phyloP scores from a whole-genome alignment of 2,329 filamentous ascomycete species.

The Diaporthe amygdali region DNA sequence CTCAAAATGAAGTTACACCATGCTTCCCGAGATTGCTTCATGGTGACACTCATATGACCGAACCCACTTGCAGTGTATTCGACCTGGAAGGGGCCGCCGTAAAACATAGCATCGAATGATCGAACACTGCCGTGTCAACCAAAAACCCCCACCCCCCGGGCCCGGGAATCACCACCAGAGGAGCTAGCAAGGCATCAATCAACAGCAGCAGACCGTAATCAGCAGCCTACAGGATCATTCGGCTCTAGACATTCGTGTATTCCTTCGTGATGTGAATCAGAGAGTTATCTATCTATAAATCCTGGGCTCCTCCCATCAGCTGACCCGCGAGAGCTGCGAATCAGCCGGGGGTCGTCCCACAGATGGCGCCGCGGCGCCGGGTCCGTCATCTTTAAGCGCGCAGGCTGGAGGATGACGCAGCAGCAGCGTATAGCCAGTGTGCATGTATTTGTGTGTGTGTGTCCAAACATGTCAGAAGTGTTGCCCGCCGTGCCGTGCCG shows the following conservation, averaged over 20 bases:
- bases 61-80: background rate
- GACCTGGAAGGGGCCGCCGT: background rate
- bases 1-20: background rate
- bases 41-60: background rate
- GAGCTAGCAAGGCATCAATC: background rate
- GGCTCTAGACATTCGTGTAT: background rate
- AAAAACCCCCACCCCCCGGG: too few relatives aligned
- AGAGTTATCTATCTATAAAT: background rate
- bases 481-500: background rate
- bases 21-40: background rate
- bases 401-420: background rate
- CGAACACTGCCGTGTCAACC: background rate
- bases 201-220: background rate
- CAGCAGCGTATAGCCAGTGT: background rate
- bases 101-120: background rate
- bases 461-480: background rate
- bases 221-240: background rate
- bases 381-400: background rate
- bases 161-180: background rate
- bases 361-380: background rate
- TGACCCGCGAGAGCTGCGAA: constrained; percentile 5
- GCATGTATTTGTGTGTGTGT: too few relatives aligned
- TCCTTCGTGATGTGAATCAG: background rate
- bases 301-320: background rate
- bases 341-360: background rate